Evolutionary conservation across 2,329 filamentous ascomycete species (phyloP).

Genomic region (Exserohilum rostratum): DNA sequence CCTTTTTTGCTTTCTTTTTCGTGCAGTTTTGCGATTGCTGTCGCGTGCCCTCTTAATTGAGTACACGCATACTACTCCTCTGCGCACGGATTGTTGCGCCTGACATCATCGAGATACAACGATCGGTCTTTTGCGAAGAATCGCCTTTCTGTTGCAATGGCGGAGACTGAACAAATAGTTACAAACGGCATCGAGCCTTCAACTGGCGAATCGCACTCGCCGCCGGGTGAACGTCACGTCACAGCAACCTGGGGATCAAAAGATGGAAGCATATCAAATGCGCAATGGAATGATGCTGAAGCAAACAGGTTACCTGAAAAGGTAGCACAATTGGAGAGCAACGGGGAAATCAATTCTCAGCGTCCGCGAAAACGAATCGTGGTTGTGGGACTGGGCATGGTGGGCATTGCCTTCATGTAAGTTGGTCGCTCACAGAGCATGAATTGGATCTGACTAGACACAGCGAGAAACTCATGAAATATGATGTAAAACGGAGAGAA

Average conservation of each 20-base stretch:
- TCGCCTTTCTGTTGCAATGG: constrained; percentile 16
- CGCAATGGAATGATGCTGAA: constrained; percentile 54
- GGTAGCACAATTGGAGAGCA: constrained; percentile 40
- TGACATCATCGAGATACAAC: too few relatives aligned
- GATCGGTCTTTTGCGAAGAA: not conserved
- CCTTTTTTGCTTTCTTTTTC: not conserved
- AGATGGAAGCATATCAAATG: constrained; percentile 50
- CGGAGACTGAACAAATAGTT: constrained; percentile 33
- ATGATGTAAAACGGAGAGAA: constrained; percentile 75
- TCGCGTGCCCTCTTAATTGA: constrained; percentile 9
- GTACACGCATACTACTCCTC: not conserved
- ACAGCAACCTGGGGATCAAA: constrained; percentile 36
- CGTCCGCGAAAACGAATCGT: constrained; percentile 69
- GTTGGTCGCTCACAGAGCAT: constrained; percentile 38
- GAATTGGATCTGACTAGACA: not conserved
- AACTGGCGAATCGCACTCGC: constrained; percentile 40
- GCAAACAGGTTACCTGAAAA: constrained; percentile 54
- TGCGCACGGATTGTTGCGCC: not conserved
- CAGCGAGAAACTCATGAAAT: constrained; percentile 87
- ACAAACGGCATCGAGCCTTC: constrained; percentile 43
- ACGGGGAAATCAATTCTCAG: constrained; percentile 36
- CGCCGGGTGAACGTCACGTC: constrained; percentile 27
- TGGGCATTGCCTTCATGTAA: constrained; percentile 86
- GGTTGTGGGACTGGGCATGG: constrained; percentile 89
- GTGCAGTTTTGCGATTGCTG: not conserved